A percentile compares a stretch with the other conserved stretches of the same genome.
Evolutionary conservation across 331 rosid genomes (phyloP).

Genomic region (Ulmus americana): DNA sequence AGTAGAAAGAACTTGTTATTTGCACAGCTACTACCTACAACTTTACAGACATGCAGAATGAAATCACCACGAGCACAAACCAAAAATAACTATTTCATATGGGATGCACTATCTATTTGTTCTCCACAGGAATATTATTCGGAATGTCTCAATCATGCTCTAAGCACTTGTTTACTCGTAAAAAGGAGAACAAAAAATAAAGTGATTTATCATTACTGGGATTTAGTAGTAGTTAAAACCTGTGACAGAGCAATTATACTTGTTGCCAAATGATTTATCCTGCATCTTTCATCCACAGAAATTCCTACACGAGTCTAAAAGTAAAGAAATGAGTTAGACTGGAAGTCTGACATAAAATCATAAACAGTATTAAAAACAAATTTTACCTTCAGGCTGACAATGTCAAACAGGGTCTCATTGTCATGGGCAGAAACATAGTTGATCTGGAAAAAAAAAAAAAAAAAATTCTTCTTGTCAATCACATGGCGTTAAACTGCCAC

Average conservation of each 20-base stretch:
- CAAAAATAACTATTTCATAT: too few species aligned
- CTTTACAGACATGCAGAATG: too few species aligned
- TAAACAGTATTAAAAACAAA: slow-evolving; percentile 16
- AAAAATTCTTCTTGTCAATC: slow-evolving; percentile 13
- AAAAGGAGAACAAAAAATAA: not conserved
- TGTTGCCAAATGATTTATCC: slow-evolving; percentile 87
- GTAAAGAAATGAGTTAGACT: slow-evolving; percentile 21
- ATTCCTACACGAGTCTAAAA: slow-evolving; percentile 60
- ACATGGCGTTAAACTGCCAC: slow-evolving; percentile 4
- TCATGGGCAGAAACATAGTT: slow-evolving; percentile 95
- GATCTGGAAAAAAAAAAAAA: slow-evolving; percentile 52
- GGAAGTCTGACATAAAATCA: slow-evolving; percentile 13
- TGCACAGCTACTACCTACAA: too few species aligned
- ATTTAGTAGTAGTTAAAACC: slow-evolving; percentile 40
- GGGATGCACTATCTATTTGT: too few species aligned
- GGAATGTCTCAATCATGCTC: too few species aligned
- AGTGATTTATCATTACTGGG: slow-evolving; percentile 15
- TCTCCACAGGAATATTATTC: too few species aligned
- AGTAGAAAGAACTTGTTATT: too few species aligned
- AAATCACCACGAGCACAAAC: too few species aligned
- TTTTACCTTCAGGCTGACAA: slow-evolving; percentile 72
- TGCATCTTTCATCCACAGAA: slow-evolving; percentile 66
- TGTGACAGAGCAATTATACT: slow-evolving; percentile 78
- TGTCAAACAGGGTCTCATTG: slow-evolving; percentile 86
- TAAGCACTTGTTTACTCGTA: too few species aligned